Base-by-base conservation (phyloP, 176 grass and related monocot genomes). In the Eragrostis curvula region DNA sequence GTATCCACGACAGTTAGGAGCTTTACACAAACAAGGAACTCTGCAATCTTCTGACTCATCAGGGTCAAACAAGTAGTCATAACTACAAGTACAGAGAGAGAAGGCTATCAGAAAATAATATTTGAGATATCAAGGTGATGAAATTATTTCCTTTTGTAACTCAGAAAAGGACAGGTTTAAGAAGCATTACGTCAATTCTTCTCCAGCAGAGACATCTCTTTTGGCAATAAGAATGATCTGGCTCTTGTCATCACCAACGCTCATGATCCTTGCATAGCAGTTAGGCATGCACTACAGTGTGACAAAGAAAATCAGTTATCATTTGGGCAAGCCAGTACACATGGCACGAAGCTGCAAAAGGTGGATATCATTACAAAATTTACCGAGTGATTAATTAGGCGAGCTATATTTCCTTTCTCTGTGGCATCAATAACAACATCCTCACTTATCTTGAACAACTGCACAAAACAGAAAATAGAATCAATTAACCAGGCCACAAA, bases 391-490 rank as follows among this genome's bases (percentile, higher is more conserved):
- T 97, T 97, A 65, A 97, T 94, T 57, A 97, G 73, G 6, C 92
- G 95, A 6, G 92, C 92, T 80, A 91, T 90, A 71, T 94, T 97
- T 82, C 95, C 95, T 91, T 88, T 92, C 75, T 89, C 81, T 17
- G 95, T 97, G 50, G 95, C 95, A 69, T 97, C 95, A 55, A 97
- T 77, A 14, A 97, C 95, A 24, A 95, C 85, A 63, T 98, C 96
- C 83, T 95, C 96, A n/a, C 92, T 95, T 74, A 98, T 91, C 86
- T 92, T 98, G 85, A 95, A 98, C 23, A 98, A 61, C 92, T 98
- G 84, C 79, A 85, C 75, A 79, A 17, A 27, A 63, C 10, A 80
- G 13, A 39, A 81, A 72, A 84, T 5, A 52, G 25, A 78, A 75
- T 73, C 40, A 68, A 78, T 59, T 53, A 5, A 30, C 29, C 2